Conservation (phyloP, 2,329 filamentous ascomycete species). For the Xylariales sp. region DNA sequence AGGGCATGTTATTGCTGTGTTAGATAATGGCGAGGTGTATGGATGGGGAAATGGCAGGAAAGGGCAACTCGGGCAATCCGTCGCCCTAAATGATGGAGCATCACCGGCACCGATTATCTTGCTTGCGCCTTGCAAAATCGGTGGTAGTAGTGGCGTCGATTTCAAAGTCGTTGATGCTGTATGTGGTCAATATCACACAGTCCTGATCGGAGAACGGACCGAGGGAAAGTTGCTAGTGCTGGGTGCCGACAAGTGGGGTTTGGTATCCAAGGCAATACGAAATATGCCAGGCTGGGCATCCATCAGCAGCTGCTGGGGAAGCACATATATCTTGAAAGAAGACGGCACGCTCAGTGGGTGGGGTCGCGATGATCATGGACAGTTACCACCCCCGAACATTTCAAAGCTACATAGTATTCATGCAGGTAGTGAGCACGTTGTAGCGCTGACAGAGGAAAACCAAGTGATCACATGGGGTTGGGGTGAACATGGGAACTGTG, state of each 20-base stretch:
- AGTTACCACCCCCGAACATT: slow-evolving; percentile 63
- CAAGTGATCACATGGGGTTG: slow-evolving; percentile 86
- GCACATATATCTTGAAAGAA: slow-evolving; percentile 64
- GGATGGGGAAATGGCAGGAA: slow-evolving; percentile 89
- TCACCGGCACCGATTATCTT: slow-evolving; percentile 7
- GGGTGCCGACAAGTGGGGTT: slow-evolving; percentile 70
- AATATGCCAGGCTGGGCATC: slow-evolving; percentile 57
- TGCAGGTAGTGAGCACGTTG: slow-evolving; percentile 84
- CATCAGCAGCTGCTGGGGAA: slow-evolving; percentile 78
- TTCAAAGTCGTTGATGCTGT: slow-evolving; percentile 66
- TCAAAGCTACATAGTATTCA: slow-evolving; percentile 61
- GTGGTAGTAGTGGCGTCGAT: slow-evolving; percentile 50
- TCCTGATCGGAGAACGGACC: slow-evolving; percentile 53
- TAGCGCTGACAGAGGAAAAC: slow-evolving; percentile 62
- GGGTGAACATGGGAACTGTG: slow-evolving; percentile 98
- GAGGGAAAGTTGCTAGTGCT: slow-evolving; percentile 62
- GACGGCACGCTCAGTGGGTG: slow-evolving; percentile 64
- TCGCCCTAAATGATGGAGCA: slow-evolving; percentile 9
- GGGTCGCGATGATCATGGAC: slow-evolving; percentile 83
- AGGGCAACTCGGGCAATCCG: slow-evolving; percentile 68
- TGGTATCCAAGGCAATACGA: slow-evolving; percentile 54
- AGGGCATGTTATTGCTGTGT: slow-evolving; percentile 69
- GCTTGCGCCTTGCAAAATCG: slow-evolving; percentile 7
- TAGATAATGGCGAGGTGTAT: slow-evolving; percentile 72
- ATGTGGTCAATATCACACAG: slow-evolving; percentile 85